Evolutionary conservation across 2,329 filamentous ascomycete species (phyloP).

Genomic region (Dryadomyces quercus-mongolicae): DNA sequence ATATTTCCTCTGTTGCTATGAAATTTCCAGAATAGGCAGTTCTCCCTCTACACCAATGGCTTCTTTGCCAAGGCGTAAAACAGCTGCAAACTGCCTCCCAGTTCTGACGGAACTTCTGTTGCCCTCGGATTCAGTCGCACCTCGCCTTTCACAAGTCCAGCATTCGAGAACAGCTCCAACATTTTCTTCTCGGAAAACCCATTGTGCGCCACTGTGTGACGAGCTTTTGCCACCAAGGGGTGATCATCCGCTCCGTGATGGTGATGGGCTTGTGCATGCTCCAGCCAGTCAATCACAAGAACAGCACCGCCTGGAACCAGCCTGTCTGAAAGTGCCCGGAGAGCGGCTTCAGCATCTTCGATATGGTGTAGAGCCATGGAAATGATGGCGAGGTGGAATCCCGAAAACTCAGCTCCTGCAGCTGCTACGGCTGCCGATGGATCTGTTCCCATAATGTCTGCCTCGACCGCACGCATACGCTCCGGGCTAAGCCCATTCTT

Average conservation of each 20-base stretch:
- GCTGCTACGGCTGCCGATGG: background rate
- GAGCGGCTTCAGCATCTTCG: conserved; percentile 6
- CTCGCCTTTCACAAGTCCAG: conserved; percentile 5
- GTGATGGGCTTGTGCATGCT: background rate
- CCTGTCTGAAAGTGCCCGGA: conserved; percentile 8
- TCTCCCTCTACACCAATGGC: background rate
- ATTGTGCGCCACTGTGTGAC: conserved; percentile 4
- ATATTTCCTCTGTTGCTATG: background rate
- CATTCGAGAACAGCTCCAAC: conserved; percentile 5
- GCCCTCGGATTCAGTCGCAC: background rate
- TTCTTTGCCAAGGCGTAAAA: background rate
- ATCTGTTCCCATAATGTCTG: conserved; percentile 7
- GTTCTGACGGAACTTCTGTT: background rate
- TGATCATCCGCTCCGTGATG: background rate
- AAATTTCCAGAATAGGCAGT: background rate
- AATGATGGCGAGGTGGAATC: conserved; percentile 12
- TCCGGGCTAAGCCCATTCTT: conserved; percentile 3
- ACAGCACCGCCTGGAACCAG: conserved; percentile 11
- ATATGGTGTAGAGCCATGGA: conserved; percentile 15
- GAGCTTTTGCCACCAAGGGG: background rate
- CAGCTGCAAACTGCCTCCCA: background rate
- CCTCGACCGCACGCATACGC: conserved; percentile 13
- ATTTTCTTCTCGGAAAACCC: conserved; percentile 10
- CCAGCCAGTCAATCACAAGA: conserved; percentile 13
- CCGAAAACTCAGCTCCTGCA: conserved; percentile 4